phyloP scores from a whole-genome alignment of 768 basidiomycete genomes.

The Tulasnella sp. region DNA sequence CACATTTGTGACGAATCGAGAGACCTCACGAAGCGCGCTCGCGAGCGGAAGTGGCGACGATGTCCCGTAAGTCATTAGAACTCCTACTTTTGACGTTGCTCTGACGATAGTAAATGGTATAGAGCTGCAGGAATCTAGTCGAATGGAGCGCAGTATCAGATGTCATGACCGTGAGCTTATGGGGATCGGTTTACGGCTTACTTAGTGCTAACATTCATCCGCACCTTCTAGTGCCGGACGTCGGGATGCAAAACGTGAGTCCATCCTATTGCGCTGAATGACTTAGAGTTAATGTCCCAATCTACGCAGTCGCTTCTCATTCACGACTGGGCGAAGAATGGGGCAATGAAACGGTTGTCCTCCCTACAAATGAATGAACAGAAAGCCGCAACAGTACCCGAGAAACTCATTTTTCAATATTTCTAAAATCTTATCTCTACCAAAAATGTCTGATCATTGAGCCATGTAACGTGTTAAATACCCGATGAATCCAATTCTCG shows the following conservation, averaged over 20 bases:
- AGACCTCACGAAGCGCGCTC: conserved; percentile 48
- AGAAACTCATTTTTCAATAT: neutral
- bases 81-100: neutral
- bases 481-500: neutral
- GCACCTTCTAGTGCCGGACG: neutral
- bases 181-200: neutral
- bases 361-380: too few species aligned
- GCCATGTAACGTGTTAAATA: neutral
- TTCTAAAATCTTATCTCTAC: neutral
- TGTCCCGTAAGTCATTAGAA: conserved; percentile 46
- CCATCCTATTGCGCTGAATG: neutral
- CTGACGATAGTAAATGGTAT: neutral
- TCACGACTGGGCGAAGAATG: neutral
- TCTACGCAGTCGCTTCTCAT: neutral
- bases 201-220: neutral
- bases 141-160: conserved; percentile 7
- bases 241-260: conserved; percentile 17
- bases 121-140: conserved; percentile 5
- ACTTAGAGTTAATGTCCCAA: neutral
- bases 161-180: conserved; percentile 16
- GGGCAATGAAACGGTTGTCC: neutral
- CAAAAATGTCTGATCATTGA: too few species aligned
- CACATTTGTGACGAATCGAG: conserved; percentile 53
- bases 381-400: neutral
- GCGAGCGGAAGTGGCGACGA: conserved; percentile 54